These are phyloP conservation scores for Aspergillus transmontanensis DNA, from an alignment of 2,329 filamentous ascomycete species.

Conservation along the genomic window DNA sequence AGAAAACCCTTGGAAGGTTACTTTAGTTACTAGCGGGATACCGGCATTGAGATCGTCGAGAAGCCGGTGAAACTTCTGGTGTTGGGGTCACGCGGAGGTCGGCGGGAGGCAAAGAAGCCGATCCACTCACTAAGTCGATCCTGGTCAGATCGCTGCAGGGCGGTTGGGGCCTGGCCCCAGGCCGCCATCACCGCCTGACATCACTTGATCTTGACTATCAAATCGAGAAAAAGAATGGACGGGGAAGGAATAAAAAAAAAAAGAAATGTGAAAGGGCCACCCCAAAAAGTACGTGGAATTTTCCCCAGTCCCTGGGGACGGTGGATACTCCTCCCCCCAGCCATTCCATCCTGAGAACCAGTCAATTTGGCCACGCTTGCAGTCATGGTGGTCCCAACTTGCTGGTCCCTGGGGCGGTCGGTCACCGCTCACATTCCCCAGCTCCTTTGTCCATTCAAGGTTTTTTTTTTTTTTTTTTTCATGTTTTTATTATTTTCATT, in stretches of 20 bases:
- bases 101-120: slow-evolving; percentile 17
- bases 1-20: not conserved
- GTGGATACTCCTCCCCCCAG: not conserved
- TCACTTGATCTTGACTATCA: slow-evolving; percentile 6
- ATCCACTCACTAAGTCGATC: slow-evolving; percentile 14
- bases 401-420: not conserved
- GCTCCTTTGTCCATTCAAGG: slow-evolving; percentile 3
- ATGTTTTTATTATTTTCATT: slow-evolving; percentile 5
- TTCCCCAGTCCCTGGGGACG: not conserved
- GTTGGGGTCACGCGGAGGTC: slow-evolving; percentile 13
- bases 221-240: not conserved
- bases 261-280: not conserved
- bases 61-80: slow-evolving; percentile 4
- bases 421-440: slow-evolving; percentile 14
- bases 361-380: slow-evolving; percentile 13
- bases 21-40: not conserved
- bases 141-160: slow-evolving; percentile 23
- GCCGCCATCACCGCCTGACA: slow-evolving; percentile 19
- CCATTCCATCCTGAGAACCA: not conserved
- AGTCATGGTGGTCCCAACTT: not conserved
- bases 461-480: not conserved
- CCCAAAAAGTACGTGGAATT: not conserved
- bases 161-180: slow-evolving; percentile 21
- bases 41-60: slow-evolving; percentile 6
- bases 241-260: not conserved